phyloP scores from a whole-genome alignment of 208 protist genomes.

The Trypanosoma rangeli region DNA sequence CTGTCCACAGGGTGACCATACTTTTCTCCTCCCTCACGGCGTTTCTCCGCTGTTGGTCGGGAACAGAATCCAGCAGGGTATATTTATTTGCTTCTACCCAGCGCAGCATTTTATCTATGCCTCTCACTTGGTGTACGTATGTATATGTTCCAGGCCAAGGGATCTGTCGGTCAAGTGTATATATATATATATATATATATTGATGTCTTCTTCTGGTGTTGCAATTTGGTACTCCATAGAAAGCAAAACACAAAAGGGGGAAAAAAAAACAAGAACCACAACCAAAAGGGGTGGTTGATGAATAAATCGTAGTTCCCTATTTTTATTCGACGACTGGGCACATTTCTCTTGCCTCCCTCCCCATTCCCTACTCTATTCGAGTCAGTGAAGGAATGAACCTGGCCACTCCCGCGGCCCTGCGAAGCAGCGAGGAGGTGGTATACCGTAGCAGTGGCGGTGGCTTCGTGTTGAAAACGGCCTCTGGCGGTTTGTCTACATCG shows the following conservation, averaged over 20 bases:
- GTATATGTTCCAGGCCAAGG: too few species aligned
- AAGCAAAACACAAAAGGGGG: too few species aligned
- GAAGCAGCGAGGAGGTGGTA: background rate
- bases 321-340: background rate
- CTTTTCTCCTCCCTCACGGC: slow-evolving; percentile 6
- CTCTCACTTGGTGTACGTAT: background rate
- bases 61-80: background rate
- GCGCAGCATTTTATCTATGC: background rate
- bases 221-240: background rate
- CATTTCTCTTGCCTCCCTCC: background rate
- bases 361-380: background rate
- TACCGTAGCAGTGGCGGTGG: slow-evolving; percentile 10
- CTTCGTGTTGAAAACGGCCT: background rate
- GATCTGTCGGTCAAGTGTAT: too few species aligned
- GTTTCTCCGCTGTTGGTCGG: background rate
- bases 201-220: slow-evolving; percentile 2
- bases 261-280: background rate
- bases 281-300: too few species aligned
- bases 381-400: background rate
- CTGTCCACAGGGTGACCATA: background rate
- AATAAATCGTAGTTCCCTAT: background rate
- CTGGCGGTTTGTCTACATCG: background rate
- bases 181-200: slow-evolving; percentile 19
- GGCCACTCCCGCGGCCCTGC: background rate
- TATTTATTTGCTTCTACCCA: background rate